Conservation (phyloP, 2,329 filamentous ascomycete species). For the Raffaelea ambrosiae region DNA sequence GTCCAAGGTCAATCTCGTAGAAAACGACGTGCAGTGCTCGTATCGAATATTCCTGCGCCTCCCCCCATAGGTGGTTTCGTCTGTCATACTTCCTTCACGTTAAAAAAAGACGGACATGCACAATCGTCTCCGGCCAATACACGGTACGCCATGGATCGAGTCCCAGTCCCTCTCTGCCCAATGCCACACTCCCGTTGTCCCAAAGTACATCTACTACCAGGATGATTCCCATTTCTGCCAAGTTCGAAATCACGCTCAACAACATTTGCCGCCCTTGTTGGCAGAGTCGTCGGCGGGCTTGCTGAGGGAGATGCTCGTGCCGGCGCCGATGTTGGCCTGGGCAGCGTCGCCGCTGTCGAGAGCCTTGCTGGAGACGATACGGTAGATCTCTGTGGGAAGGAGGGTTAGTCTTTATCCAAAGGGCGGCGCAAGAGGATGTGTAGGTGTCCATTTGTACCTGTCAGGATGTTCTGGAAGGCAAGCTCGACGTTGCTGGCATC, state of each 20-base stretch:
- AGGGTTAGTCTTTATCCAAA: no score
- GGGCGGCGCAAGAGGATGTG: no score
- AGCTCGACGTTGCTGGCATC: constrained; percentile 99
- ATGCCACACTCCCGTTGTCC: not conserved
- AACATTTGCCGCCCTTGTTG: constrained; percentile 74
- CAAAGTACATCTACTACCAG: not conserved
- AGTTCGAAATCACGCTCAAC: constrained; percentile 41
- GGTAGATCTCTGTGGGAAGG: constrained; percentile 76
- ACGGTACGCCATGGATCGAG: constrained; percentile 9
- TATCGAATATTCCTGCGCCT: no score
- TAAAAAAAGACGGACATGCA: constrained; percentile 4
- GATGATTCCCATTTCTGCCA: not conserved
- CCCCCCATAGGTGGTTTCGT: no score
- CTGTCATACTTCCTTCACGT: no score
- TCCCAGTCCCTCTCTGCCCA: constrained; percentile 7
- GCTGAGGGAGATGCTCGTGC: constrained; percentile 78
- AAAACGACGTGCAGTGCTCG: no score
- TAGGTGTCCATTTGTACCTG: no score
- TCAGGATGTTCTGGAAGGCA: constrained; percentile 98
- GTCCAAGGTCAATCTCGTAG: no score
- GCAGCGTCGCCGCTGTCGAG: constrained; percentile 81
- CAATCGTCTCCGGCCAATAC: constrained; percentile 4
- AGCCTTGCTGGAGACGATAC: constrained; percentile 96
- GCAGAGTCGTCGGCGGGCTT: constrained; percentile 70
- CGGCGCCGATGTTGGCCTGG: constrained; percentile 70